These are phyloP conservation scores for Lactifluus subvellereus DNA, from an alignment of 768 basidiomycete genomes.

Conservation along the genomic window DNA sequence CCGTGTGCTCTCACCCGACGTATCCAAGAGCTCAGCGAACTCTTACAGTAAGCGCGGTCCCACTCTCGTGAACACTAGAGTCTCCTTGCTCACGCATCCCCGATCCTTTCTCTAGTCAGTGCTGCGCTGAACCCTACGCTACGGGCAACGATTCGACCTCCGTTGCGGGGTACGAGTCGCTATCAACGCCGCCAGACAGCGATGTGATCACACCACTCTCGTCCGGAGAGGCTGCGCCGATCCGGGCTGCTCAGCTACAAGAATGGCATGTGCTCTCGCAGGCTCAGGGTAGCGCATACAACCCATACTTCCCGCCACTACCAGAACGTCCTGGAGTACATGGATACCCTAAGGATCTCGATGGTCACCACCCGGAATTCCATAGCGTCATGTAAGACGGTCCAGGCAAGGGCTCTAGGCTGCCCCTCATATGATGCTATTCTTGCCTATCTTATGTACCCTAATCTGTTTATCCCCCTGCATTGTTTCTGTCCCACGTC, in stretches of 20 bases:
- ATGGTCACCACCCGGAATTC: slow-evolving; percentile 19
- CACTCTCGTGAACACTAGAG: too few species aligned
- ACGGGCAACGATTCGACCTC: slow-evolving; percentile 14
- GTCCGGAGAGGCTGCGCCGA: slow-evolving; percentile 23
- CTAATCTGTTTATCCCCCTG: slow-evolving; percentile 17
- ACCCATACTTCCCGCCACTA: slow-evolving; percentile 25
- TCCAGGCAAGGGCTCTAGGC: slow-evolving; percentile 21
- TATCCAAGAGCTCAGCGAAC: slow-evolving; percentile 22
- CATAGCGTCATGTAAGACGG: slow-evolving; percentile 24
- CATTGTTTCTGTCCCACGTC: slow-evolving; percentile 18
- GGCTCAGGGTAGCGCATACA: slow-evolving; percentile 23
- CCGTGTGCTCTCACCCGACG: slow-evolving; percentile 20
- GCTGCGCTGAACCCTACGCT: slow-evolving; percentile 16
- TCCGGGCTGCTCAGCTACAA: slow-evolving; percentile 23
- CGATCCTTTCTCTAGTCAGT: slow-evolving; percentile 10
- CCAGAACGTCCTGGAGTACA: slow-evolving; percentile 20
- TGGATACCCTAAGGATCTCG: slow-evolving; percentile 22
- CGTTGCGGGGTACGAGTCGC: slow-evolving; percentile 20
- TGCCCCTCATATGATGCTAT: slow-evolving; percentile 21
- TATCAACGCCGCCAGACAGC: slow-evolving; percentile 24
- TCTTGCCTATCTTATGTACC: slow-evolving; percentile 26
- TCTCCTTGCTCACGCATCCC: background rate
- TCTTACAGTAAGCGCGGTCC: slow-evolving; percentile 19
- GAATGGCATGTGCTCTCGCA: slow-evolving; percentile 25
- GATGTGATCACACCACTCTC: slow-evolving; percentile 26